phyloP scores from a whole-genome alignment of 148 eudicot species.

The Gaultheria prostrata region DNA sequence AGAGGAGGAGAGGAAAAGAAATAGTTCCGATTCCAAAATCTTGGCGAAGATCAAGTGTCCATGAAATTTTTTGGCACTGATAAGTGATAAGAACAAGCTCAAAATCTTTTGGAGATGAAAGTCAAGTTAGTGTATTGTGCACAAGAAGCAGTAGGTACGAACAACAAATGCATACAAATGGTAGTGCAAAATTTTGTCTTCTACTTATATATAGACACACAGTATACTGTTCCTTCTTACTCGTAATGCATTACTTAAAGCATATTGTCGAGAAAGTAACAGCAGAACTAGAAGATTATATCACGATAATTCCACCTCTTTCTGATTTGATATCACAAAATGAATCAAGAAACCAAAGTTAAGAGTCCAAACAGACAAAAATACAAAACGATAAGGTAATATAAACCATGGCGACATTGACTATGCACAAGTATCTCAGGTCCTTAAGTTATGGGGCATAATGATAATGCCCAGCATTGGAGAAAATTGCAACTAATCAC shows the following conservation, averaged over 20 bases:
- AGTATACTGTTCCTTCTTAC: not conserved
- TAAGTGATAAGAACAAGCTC: not conserved
- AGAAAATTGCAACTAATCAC: not conserved
- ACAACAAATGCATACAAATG: not conserved
- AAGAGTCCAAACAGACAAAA: not conserved
- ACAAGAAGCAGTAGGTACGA: not conserved
- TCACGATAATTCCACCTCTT: not conserved
- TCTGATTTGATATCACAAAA: not conserved
- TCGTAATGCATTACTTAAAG: not conserved
- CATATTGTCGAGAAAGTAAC: not conserved
- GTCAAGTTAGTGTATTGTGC: not conserved
- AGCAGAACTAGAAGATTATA: not conserved
- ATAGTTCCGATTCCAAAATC: not conserved
- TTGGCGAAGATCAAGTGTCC: not conserved
- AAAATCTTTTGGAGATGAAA: not conserved
- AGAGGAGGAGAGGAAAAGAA: not conserved
- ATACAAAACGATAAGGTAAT: not conserved
- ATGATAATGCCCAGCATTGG: not conserved
- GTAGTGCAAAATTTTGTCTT: not conserved
- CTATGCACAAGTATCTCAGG: not conserved
- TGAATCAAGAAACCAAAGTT: not conserved
- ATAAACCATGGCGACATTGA: not conserved
- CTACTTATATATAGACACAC: not conserved
- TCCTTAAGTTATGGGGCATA: not conserved
- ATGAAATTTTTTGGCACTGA: not conserved